Conservation (phyloP, 2,329 filamentous ascomycete genomes). For the Alternaria panax region DNA sequence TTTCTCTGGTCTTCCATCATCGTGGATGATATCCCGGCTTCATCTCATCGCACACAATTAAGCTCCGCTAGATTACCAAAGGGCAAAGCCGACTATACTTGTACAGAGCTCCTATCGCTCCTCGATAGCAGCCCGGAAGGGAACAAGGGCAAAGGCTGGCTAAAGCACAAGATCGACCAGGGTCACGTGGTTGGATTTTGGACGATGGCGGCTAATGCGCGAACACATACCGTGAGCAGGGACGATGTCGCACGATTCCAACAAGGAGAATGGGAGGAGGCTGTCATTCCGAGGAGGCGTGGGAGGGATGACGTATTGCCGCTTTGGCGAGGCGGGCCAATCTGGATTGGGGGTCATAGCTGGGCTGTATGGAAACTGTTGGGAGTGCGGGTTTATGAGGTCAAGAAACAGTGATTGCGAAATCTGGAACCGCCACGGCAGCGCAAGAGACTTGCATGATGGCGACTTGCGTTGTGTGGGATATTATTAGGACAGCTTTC, state of each 20-base stretch:
- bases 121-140: background rate
- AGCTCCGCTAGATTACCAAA: slow-evolving; percentile 11
- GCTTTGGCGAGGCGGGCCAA: slow-evolving; percentile 33
- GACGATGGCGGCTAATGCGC: slow-evolving; percentile 27
- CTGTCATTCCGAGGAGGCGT: slow-evolving; percentile 19
- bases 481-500: background rate
- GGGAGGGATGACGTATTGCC: slow-evolving; percentile 27
- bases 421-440: background rate
- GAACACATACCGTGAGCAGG: slow-evolving; percentile 27
- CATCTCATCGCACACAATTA: slow-evolving; percentile 28
- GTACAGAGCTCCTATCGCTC: slow-evolving; percentile 24
- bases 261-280: slow-evolving; percentile 31
- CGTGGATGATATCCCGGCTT: slow-evolving; percentile 25
- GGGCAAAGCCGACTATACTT: slow-evolving; percentile 25
- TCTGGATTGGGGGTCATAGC: slow-evolving; percentile 29
- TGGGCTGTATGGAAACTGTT: slow-evolving; percentile 30
- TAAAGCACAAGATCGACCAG: slow-evolving; percentile 29
- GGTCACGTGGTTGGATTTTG: slow-evolving; percentile 33
- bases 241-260: slow-evolving; percentile 32
- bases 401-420: slow-evolving; percentile 11
- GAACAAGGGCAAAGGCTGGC: slow-evolving; percentile 15
- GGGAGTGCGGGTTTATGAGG: slow-evolving; percentile 28
- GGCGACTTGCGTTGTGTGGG: background rate
- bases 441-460: background rate
- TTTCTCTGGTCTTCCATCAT: slow-evolving; percentile 24